Base-by-base conservation (phyloP, 345 rosid genomes). In the Viola odorata region DNA sequence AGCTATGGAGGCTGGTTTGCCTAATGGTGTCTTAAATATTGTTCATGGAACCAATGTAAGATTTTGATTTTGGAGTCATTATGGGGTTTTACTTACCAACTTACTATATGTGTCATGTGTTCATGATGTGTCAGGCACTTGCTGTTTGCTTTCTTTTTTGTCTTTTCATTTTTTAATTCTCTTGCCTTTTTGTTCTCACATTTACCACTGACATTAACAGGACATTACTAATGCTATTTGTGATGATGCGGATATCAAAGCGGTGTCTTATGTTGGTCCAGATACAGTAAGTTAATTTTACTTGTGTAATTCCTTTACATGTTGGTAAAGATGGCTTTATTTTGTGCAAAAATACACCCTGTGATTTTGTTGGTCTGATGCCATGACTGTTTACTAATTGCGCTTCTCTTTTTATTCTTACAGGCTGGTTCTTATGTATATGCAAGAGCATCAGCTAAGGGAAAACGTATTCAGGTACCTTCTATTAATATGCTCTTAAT, bases 1-100 rank as follows among this genome's bases (percentile, higher is more conserved):
- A 53, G 83, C 79, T 36, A 55, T 74, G 78, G 85, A 78, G 68
- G 83, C 83, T 64, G 83, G 85, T 54, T 62, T 81, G 70, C 83
- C 85, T 50, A 65, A 55, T 69, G 85, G 85, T 50, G 85, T 81
- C 56, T 63, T 81, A 54, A 81, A 74, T 55, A 58, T 81, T 69
- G 81, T 81, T 65, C 81, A 81, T 73, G 83, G 85, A 44, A 71
- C 75, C 66, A 67, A 64, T 64, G 81, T 79, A 62, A 50, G 67
- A 67, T 61, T 67, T 59, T 42, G 32, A 23, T 50, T 47, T 42
- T 9, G 3, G 23, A 52, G 12, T 57, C 42, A 16, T 55, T 23
- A 7, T 23, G 11, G 15, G 47, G 15, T 37, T 66, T 42, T 51
- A 38, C 50, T 6, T 47, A 9, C 13, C n/a, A 47, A 12, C 13